Conservation (phyloP, 2,329 filamentous ascomycete species). For the Diaporthe capsici region DNA sequence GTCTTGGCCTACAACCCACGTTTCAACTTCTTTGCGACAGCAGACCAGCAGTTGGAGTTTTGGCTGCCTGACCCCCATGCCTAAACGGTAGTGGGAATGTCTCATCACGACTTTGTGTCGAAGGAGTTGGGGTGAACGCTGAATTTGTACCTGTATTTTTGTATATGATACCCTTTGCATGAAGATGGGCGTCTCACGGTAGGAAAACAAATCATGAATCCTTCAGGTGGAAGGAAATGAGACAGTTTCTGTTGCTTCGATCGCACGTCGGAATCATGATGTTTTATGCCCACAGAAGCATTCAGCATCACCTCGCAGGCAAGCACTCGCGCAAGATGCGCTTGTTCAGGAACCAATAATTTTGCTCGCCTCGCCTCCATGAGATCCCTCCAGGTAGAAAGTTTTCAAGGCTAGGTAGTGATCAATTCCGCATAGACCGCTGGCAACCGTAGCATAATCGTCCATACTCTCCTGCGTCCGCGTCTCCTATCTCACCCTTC, state of each 20-base stretch:
- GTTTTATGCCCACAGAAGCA: neutral
- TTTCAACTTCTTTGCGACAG: conserved; percentile 92
- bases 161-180: conserved; percentile 43
- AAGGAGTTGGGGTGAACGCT: conserved; percentile 38
- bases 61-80: conserved; percentile 80
- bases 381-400: too few relatives aligned
- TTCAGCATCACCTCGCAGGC: neutral
- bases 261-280: neutral
- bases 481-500: conserved; percentile 71
- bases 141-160: conserved; percentile 35
- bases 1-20: conserved; percentile 91
- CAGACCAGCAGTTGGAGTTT: conserved; percentile 86
- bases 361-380: neutral
- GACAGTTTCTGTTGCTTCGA: neutral
- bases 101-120: neutral
- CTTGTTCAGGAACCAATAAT: neutral
- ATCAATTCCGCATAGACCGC: conserved; percentile 70
- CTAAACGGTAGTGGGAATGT: conserved; percentile 48
- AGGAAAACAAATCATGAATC: neutral
- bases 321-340: neutral
- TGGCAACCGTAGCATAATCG: conserved; percentile 82
- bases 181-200: conserved; percentile 16
- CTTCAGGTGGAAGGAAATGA: neutral
- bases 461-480: conserved; percentile 46
- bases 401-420: neutral